Evolutionary conservation across 805 yeast species (phyloP).

Genomic region (Diddensiella transvaalensis): DNA sequence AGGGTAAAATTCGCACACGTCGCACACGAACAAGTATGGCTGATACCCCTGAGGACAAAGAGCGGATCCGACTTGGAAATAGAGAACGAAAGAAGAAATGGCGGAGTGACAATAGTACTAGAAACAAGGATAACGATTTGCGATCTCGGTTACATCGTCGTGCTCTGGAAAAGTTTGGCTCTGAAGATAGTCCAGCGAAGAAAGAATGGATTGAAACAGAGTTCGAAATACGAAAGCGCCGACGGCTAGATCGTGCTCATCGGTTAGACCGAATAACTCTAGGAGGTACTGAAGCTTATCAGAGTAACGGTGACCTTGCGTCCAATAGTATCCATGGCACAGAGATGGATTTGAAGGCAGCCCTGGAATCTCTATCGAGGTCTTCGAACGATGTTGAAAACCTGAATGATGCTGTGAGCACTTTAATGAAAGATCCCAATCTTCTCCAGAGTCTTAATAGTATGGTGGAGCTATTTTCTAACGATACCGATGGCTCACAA

Average conservation of each 20-base stretch:
- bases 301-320: conserved; percentile 2
- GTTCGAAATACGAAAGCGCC: conserved; percentile 60
- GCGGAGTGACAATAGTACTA: conserved; percentile 74
- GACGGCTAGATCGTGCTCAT: conserved; percentile 45
- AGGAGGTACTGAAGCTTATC: neutral
- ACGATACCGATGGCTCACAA: conserved; percentile 1
- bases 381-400: conserved; percentile 21
- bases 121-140: conserved; percentile 85
- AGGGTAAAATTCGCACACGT: neutral
- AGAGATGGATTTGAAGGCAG: conserved; percentile 13
- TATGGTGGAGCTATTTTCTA: conserved; percentile 21
- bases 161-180: conserved; percentile 66
- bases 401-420: conserved; percentile 26
- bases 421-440: conserved; percentile 27
- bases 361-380: conserved; percentile 25
- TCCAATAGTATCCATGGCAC: neutral
- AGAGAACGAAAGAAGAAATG: conserved; percentile 77
- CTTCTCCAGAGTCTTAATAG: conserved; percentile 23
- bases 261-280: neutral
- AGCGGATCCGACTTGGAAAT: conserved; percentile 61
- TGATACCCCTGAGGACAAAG: conserved; percentile 41
- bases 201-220: conserved; percentile 71
- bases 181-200: conserved; percentile 49
- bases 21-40: neutral
- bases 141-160: conserved; percentile 72